Evolutionary conservation across 2,329 filamentous ascomycete species (phyloP).

Genomic region (Fusarium nematophilum): DNA sequence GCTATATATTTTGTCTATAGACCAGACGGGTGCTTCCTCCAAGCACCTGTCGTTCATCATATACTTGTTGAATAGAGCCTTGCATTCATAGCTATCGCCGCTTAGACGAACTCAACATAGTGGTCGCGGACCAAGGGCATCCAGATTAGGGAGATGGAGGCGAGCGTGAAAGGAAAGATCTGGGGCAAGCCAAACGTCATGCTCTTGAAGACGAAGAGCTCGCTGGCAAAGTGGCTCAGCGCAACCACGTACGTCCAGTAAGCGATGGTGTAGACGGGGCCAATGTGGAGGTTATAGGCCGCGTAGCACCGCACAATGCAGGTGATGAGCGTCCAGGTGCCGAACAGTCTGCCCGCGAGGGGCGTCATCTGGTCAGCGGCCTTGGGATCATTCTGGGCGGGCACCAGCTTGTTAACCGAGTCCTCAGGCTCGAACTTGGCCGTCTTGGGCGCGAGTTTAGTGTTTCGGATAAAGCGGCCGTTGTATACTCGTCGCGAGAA

Average conservation of each 20-base stretch:
- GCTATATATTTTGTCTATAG: constrained; percentile 25
- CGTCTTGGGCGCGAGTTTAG: constrained; percentile 54
- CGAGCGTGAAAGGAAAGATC: constrained; percentile 65
- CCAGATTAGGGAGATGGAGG: constrained; percentile 65
- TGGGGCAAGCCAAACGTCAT: constrained; percentile 72
- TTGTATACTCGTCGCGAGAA: constrained; percentile 92
- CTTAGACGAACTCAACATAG: constrained; percentile 67
- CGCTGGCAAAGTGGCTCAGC: constrained; percentile 79
- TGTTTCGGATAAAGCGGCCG: constrained; percentile 67
- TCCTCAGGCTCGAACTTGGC: constrained; percentile 62
- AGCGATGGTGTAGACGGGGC: constrained; percentile 80
- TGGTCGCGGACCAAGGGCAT: constrained; percentile 75
- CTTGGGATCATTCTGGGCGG: constrained; percentile 57
- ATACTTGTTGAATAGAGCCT: background rate
- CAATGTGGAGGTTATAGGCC: constrained; percentile 81
- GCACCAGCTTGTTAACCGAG: constrained; percentile 62
- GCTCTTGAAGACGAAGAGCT: constrained; percentile 84
- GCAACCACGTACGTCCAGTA: constrained; percentile 86
- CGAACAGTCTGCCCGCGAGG: constrained; percentile 83
- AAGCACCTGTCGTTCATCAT: background rate
- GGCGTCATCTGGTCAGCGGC: constrained; percentile 74
- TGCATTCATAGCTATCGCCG: background rate
- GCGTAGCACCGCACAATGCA: constrained; percentile 83
- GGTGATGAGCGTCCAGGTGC: constrained; percentile 87
- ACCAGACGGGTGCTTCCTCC: background rate